Percentiles rank a stretch among this genome's conserved stretches.
These are phyloP conservation scores for Ophiognomonia clavigignenti-juglandacearum DNA, from an alignment of 2,329 filamentous ascomycete species.

Conservation along the genomic window DNA sequence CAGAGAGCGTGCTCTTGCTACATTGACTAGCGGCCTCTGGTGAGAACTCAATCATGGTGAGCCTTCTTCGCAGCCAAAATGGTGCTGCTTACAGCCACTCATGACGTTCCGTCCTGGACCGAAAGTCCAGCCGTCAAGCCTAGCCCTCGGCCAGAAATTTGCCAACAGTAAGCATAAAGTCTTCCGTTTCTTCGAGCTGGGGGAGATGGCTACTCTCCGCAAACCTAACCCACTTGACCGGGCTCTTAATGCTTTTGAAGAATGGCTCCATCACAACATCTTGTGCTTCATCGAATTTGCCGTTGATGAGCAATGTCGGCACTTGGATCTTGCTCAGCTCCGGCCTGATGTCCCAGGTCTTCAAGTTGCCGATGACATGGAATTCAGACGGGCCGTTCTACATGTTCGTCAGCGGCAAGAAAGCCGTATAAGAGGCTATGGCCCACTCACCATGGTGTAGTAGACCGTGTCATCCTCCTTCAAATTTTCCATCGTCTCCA, in stretches of 20 bases:
- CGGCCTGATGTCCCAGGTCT: constrained; percentile 5
- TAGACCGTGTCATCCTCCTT: constrained; percentile 16
- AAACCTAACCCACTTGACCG: constrained; percentile 16
- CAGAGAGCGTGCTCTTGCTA: too few species aligned
- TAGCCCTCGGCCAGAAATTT: neutral
- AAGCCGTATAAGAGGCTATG: too few species aligned
- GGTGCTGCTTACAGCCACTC: too few species aligned
- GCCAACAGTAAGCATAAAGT: constrained; percentile 1
- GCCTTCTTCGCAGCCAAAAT: too few species aligned
- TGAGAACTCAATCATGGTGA: too few species aligned
- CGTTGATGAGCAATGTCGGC: constrained; percentile 14
- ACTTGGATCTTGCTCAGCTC: constrained; percentile 7
- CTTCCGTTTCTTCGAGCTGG: constrained; percentile 14
- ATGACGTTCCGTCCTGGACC: too few species aligned
- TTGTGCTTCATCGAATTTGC: constrained; percentile 14
- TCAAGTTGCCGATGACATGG: constrained; percentile 3
- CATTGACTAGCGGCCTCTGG: too few species aligned
- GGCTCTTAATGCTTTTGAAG: constrained; percentile 5
- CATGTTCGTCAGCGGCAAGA: neutral
- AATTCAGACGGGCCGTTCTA: constrained; percentile 4
- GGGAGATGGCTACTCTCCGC: constrained; percentile 13
- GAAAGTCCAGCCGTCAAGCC: neutral
- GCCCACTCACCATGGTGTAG: constrained; percentile 18
- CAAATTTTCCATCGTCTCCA: constrained; percentile 9
- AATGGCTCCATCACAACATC: constrained; percentile 10